Evolutionary conservation across 768 basidiomycete species (phyloP).

Genomic region (Calocera viscosa): DNA sequence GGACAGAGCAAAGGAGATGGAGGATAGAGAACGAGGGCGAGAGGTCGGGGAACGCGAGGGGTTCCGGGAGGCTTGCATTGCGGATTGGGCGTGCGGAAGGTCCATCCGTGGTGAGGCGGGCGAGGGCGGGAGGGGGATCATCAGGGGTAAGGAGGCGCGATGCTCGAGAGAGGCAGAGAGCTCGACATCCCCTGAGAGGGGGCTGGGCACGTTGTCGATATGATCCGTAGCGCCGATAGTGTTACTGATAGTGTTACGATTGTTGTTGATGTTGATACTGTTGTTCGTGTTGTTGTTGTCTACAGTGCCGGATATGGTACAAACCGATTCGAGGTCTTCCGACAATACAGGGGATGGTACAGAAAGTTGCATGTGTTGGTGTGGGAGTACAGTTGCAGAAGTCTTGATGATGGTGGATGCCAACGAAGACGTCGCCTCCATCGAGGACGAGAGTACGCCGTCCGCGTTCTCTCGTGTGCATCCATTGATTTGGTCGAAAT

Average conservation of each 20-base stretch:
- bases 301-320: not conserved
- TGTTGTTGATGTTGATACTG: not conserved
- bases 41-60: not conserved
- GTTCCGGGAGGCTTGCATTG: not conserved
- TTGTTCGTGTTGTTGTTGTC: constrained; percentile 4
- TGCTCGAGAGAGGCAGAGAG: not conserved
- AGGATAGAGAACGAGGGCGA: not conserved
- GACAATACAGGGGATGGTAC: not conserved
- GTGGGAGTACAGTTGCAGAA: not conserved
- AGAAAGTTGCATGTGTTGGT: not conserved
- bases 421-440: not conserved
- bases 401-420: not conserved
- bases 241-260: not conserved
- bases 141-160: constrained; percentile 1
- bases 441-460: not conserved
- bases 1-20: not conserved
- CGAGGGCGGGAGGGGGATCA: not conserved
- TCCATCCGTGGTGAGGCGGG: not conserved
- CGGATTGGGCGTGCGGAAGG: not conserved
- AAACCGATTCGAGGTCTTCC: not conserved
- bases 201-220: not conserved
- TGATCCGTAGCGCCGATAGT: not conserved
- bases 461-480: not conserved
- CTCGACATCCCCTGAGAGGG: not conserved
- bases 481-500: constrained; percentile 21